phyloP scores from a whole-genome alignment of 805 yeast species.

The Barnettozyma wickerhamii region DNA sequence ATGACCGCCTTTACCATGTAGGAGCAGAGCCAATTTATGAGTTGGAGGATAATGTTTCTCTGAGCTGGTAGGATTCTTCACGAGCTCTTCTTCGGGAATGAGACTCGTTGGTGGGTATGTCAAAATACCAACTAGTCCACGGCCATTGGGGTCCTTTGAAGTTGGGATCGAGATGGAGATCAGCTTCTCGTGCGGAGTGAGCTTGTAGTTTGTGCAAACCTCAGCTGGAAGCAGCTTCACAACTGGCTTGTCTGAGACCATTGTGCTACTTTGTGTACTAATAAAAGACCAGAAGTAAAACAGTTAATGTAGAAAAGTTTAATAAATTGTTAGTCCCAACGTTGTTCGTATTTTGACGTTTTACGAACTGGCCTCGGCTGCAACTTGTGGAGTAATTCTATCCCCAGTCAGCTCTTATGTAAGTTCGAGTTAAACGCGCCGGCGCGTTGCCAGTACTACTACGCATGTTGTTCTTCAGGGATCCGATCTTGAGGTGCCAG shows the following conservation, averaged over 20 bases:
- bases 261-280: too few species aligned
- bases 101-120: conserved; percentile 30
- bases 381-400: too few species aligned
- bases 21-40: conserved; percentile 50
- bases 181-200: conserved; percentile 23
- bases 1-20: conserved; percentile 89
- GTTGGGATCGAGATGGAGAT: conserved; percentile 23
- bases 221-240: conserved; percentile 16
- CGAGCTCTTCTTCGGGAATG: conserved; percentile 17
- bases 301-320: too few species aligned
- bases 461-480: too few species aligned
- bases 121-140: conserved; percentile 34
- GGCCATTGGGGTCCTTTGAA: conserved; percentile 20
- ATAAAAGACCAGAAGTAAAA: too few species aligned
- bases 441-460: too few species aligned
- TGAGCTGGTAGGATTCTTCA: conserved; percentile 6
- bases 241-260: background rate
- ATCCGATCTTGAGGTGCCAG: too few species aligned
- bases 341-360: too few species aligned
- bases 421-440: too few species aligned
- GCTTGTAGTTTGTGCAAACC: conserved; percentile 20
- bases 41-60: conserved; percentile 31
- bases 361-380: too few species aligned
- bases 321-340: too few species aligned
- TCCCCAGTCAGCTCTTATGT: too few species aligned